These are phyloP conservation scores for Phytophthora fragariae DNA, from an alignment of 352 stramenopile species.

Conservation along the genomic window DNA sequence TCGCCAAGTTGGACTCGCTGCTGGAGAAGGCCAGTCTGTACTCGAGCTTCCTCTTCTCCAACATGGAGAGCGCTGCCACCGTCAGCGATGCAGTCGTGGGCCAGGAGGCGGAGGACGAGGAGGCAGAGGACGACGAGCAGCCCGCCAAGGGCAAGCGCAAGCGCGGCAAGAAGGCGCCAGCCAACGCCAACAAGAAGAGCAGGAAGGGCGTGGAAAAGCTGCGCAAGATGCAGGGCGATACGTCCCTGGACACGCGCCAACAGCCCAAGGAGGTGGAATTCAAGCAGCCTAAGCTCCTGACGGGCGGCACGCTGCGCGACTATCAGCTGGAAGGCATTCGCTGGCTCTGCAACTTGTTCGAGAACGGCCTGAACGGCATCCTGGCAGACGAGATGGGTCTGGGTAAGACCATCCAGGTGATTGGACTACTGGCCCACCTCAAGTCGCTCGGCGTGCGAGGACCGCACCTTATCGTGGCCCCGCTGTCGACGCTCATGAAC, in stretches of 20 bases:
- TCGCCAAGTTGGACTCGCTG: slow-evolving; percentile 87
- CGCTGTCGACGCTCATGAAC: slow-evolving; percentile 98
- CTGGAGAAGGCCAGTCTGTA: slow-evolving; percentile 90
- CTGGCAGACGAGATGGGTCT: slow-evolving; percentile 91
- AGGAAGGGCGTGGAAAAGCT: slow-evolving; percentile 78
- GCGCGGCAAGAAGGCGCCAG: slow-evolving; percentile 33
- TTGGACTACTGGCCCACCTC: slow-evolving; percentile 94
- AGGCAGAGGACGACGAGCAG: slow-evolving; percentile 30
- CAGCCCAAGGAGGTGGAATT: slow-evolving; percentile 53
- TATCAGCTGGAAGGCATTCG: slow-evolving; percentile 98
- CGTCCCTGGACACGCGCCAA: slow-evolving; percentile 52
- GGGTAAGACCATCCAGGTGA: slow-evolving; percentile 94
- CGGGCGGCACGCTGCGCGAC: slow-evolving; percentile 86
- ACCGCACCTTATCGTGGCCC: slow-evolving; percentile 98
- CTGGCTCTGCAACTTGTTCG: slow-evolving; percentile 98
- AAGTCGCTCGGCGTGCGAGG: slow-evolving; percentile 90
- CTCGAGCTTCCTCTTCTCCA: slow-evolving; percentile 89
- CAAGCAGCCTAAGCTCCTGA: slow-evolving; percentile 78
- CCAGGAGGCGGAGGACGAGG: slow-evolving; percentile 17
- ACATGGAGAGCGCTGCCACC: slow-evolving; percentile 77
- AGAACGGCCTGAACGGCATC: slow-evolving; percentile 96
- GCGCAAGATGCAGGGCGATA: slow-evolving; percentile 66
- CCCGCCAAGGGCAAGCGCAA: slow-evolving; percentile 55
- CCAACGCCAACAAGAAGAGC: slow-evolving; percentile 28
- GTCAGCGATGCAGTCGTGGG: slow-evolving; percentile 22